These are phyloP conservation scores for Penicillium brasilianum DNA, from an alignment of 2,329 filamentous ascomycete species.

Conservation along the genomic window DNA sequence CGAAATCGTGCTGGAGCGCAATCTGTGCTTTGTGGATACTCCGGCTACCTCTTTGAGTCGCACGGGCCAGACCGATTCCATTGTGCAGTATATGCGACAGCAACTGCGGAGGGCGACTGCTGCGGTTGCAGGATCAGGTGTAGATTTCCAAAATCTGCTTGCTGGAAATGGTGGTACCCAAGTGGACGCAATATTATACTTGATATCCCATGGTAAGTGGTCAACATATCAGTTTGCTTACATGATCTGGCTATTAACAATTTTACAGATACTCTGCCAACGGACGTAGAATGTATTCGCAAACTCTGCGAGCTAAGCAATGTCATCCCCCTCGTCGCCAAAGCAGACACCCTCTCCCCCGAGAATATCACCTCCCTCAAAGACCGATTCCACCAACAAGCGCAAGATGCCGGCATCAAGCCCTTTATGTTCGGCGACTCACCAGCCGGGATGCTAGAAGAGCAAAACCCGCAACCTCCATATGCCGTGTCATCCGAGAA, in stretches of 20 bases:
- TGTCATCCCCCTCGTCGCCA: constrained; percentile 80
- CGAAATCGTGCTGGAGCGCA: constrained; percentile 83
- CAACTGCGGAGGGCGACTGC: constrained; percentile 68
- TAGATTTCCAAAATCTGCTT: constrained; percentile 76
- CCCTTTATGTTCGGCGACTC: constrained; percentile 69
- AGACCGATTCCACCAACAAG: constrained; percentile 48
- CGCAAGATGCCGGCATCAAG: constrained; percentile 57
- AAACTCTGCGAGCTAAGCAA: constrained; percentile 76
- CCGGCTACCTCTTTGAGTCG: constrained; percentile 62
- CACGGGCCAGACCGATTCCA: constrained; percentile 61
- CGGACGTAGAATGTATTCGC: constrained; percentile 74
- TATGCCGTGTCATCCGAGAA: constrained; percentile 79
- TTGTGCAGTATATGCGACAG: constrained; percentile 74
- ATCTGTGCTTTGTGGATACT: constrained; percentile 92
- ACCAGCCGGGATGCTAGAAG: constrained; percentile 28
- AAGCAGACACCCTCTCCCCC: constrained; percentile 70
- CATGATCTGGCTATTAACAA: neutral
- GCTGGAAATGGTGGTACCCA: constrained; percentile 82
- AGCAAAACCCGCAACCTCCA: constrained; percentile 51
- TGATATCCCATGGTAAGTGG: constrained; percentile 70
- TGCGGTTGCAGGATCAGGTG: constrained; percentile 67
- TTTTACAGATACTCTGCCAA: constrained; percentile 58
- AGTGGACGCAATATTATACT: constrained; percentile 83
- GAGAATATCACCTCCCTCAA: constrained; percentile 66
- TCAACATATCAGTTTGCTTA: constrained; percentile 28